Percentiles rank a stretch among this genome's conserved stretches.
Conservation (phyloP, 1,284 basidiomycete genomes). For the Pseudozyma thailandica region DNA sequence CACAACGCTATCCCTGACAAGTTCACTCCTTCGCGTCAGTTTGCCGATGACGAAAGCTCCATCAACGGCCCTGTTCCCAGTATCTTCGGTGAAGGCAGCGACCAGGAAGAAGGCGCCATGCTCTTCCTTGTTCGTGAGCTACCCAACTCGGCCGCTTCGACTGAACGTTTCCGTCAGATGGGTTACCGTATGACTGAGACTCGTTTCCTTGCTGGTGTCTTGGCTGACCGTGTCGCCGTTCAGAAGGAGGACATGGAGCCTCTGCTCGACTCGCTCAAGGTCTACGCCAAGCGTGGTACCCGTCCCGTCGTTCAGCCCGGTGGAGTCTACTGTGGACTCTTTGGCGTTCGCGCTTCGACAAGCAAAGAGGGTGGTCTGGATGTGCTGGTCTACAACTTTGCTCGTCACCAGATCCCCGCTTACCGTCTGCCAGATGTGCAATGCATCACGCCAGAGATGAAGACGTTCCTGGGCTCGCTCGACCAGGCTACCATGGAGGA, state of each 20-base stretch:
- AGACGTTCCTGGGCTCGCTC: conserved; percentile 69
- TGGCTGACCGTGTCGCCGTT: conserved; percentile 71
- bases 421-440: conserved; percentile 71
- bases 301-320: conserved; percentile 71
- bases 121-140: conserved; percentile 71
- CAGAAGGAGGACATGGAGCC: conserved; percentile 71
- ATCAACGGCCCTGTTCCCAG: conserved; percentile 53
- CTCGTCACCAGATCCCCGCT: conserved; percentile 72
- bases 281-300: conserved; percentile 71
- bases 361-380: conserved; percentile 64
- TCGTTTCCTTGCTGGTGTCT: conserved; percentile 70
- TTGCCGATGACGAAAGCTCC: conserved; percentile 58
- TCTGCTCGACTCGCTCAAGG: conserved; percentile 71
- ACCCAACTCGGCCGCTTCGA: conserved; percentile 65
- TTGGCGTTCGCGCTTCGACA: conserved; percentile 70
- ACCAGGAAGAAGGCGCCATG: conserved; percentile 70
- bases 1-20: conserved; percentile 23
- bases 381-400: conserved; percentile 72
- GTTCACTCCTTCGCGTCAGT: conserved; percentile 41
- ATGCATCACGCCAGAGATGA: conserved; percentile 69
- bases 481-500: conserved; percentile 70
- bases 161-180: conserved; percentile 70
- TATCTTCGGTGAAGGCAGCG: conserved; percentile 58
- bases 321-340: conserved; percentile 71
- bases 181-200: conserved; percentile 72